Conservation (phyloP, 345 rosid species). For the Eucalyptus coolabah region DNA sequence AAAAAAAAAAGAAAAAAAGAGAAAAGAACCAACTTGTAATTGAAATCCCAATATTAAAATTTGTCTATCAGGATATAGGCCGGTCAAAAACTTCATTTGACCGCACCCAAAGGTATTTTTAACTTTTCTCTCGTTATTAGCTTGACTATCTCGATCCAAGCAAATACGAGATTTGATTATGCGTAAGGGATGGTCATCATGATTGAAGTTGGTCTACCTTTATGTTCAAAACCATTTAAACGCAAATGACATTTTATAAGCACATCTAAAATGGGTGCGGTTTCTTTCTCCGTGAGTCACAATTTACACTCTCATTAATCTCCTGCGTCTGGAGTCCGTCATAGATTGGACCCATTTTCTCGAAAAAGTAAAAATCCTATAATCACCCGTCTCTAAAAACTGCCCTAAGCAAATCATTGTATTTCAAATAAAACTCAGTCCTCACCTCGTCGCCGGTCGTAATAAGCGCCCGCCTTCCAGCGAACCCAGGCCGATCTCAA, state of each 20-base stretch:
- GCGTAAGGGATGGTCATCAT: no score
- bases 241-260: no score
- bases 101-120: neutral
- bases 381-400: neutral
- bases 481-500: neutral
- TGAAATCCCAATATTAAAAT: neutral
- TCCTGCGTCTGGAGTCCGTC: neutral
- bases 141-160: no score
- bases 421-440: neutral
- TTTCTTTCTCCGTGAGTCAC: no score
- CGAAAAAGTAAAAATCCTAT: neutral
- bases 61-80: neutral
- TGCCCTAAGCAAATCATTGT: neutral
- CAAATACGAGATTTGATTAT: no score
- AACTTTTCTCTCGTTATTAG: no score
- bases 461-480: neutral
- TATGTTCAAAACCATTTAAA: no score
- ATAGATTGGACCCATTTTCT: neutral
- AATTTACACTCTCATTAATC: neutral
- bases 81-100: neutral
- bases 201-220: no score
- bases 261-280: no score
- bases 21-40: neutral
- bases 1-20: no score
- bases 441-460: neutral